A percentile compares a stretch with the other conserved stretches of the same genome.
These are phyloP conservation scores for Candida sojae DNA, from an alignment of 1,139 yeast genomes.

Conservation along the genomic window DNA sequence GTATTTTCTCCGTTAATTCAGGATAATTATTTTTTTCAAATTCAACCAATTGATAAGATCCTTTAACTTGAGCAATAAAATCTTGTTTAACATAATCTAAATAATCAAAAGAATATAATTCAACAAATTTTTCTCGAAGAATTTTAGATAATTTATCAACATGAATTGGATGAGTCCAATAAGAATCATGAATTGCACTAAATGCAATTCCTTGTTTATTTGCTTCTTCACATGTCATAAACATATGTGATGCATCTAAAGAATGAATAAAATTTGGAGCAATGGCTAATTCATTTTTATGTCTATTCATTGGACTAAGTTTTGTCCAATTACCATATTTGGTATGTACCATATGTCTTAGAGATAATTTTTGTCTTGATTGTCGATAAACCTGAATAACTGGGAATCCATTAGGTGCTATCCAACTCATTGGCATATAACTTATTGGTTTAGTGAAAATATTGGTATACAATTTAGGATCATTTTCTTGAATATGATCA, in stretches of 20 bases:
- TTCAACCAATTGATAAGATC: conserved; percentile 39
- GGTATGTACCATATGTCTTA: conserved; percentile 5
- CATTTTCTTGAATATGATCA: conserved; percentile 11
- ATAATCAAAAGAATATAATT: conserved; percentile 31
- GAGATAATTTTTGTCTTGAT: conserved; percentile 16
- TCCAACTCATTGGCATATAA: conserved; percentile 45
- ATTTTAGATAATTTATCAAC: conserved; percentile 27
- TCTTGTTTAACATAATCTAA: conserved; percentile 28
- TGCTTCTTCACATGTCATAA: conserved; percentile 35
- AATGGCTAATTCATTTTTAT: conserved; percentile 38
- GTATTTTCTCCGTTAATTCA: conserved; percentile 19
- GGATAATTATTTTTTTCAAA: conserved; percentile 20
- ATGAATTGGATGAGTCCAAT: conserved; percentile 43
- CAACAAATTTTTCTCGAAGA: conserved; percentile 36
- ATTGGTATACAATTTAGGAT: not conserved
- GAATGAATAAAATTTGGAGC: conserved; percentile 52
- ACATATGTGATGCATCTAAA: conserved; percentile 42
- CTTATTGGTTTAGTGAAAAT: conserved; percentile 8
- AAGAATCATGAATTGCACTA: conserved; percentile 48
- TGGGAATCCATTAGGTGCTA: conserved; percentile 44
- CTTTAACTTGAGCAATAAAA: conserved; percentile 22
- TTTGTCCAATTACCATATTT: conserved; percentile 1
- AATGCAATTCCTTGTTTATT: conserved; percentile 23
- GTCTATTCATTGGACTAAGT: conserved; percentile 26
- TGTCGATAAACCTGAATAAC: conserved; percentile 38